phyloP scores from a whole-genome alignment of 2,329 filamentous ascomycete species.

The Cladophialophora bantiana region DNA sequence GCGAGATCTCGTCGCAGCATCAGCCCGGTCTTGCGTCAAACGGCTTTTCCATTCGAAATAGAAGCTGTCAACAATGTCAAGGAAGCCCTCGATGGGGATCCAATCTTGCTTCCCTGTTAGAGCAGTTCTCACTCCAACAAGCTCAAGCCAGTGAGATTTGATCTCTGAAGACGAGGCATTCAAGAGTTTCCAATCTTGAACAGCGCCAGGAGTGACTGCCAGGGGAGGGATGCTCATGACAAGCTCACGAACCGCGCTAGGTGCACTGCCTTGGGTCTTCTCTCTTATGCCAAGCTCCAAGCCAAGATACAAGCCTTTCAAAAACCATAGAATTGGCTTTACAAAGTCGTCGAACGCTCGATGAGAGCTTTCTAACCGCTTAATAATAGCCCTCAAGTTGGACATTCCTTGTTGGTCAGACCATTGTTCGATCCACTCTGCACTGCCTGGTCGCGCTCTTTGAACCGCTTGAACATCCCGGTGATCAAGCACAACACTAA shows the following conservation, averaged over 20 bases:
- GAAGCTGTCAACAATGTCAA: conserved; percentile 66
- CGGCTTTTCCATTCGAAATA: conserved; percentile 82
- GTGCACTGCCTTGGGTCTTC: conserved; percentile 31
- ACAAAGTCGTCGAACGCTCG: conserved; percentile 86
- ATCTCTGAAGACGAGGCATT: neutral
- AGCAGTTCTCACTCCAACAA: conserved; percentile 15
- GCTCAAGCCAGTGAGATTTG: conserved; percentile 31
- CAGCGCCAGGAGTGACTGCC: conserved; percentile 39
- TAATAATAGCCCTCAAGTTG: conserved; percentile 72
- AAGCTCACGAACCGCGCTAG: conserved; percentile 42
- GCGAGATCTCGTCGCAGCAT: conserved; percentile 74
- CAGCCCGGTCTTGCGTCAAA: conserved; percentile 76
- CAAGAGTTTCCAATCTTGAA: conserved; percentile 22
- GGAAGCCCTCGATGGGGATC: conserved; percentile 12
- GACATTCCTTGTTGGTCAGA: conserved; percentile 45
- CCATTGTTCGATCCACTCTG: conserved; percentile 23
- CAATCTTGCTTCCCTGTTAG: conserved; percentile 11
- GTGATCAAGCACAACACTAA: conserved; percentile 8
- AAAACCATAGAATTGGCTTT: conserved; percentile 75
- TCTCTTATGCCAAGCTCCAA: conserved; percentile 45
- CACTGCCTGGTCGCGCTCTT: neutral
- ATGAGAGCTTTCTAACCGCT: conserved; percentile 73
- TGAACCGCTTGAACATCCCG: neutral
- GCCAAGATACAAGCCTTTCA: conserved; percentile 77
- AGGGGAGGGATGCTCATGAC: conserved; percentile 51